Evolutionary conservation across 768 basidiomycete species (phyloP), one percentile per base, ranked within the genome.

Genomic region (Chlorophyllum brunneum): DNA sequence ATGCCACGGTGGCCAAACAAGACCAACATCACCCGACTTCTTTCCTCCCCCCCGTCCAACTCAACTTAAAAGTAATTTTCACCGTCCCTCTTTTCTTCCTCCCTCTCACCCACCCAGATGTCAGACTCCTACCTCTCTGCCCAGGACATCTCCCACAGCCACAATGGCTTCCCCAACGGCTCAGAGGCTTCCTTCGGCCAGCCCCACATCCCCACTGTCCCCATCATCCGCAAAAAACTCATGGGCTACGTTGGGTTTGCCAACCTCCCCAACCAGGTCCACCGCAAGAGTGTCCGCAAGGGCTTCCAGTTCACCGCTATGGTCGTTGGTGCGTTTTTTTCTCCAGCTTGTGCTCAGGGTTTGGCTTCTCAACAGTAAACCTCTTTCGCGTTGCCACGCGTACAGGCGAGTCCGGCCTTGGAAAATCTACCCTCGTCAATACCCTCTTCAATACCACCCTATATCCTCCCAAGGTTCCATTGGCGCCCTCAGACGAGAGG

Each of bases 301-400:
- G 95, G 97, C 39, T 99, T 98, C 80, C 92, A 98, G 70, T 99
- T 99, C 76, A 95, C 94, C 49, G 80, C 85, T 59, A 98, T 99
- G 97, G 95, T 99, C 57, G 95, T 99, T 66, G 95, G 95, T 95
- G 60, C 64, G 93, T 86, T 42, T 48, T 49, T 58, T 57, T 55
- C 54, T 48, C 16, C 34, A n/a, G 20, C 42, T 43, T 45, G 33
- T 47, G 37, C 47, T 42, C 54, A 58, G 56, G 60, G 60, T 63
- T 63, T 58, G 61, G 59, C 60, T 40, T 57, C 59, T 63, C 54
- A 60, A 39, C 31, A 23, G 42, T 47, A n/a, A 40, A 20, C 47
- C 45, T 33, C 30, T 56, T 60, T 55, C 56, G 55, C 57, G 61
- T 58, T 56, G 60, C 59, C 49, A 58, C 51, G 40, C 24, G 58